phyloP scores from a whole-genome alignment of 306 rosid genomes.

The Vigna reflexopilosa region DNA sequence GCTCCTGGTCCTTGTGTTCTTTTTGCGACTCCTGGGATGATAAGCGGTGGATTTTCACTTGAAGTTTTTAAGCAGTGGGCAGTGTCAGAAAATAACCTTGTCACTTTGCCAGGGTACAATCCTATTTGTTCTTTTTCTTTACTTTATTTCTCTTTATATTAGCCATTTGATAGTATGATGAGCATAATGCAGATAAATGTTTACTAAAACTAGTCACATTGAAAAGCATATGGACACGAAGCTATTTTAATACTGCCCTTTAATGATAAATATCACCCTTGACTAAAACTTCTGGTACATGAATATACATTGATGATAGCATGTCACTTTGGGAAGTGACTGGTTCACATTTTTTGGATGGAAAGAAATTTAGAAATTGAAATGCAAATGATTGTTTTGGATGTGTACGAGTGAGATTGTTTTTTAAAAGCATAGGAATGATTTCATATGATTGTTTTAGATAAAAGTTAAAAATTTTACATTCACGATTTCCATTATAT shows the following conservation, averaged over 20 bases:
- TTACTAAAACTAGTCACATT: not conserved
- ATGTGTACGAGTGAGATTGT: constrained; percentile 6
- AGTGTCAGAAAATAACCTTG: constrained; percentile 79
- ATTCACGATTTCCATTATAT: not conserved
- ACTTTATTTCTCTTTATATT: constrained; percentile 16
- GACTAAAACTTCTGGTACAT: not conserved
- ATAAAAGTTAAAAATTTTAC: not conserved
- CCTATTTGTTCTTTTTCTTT: constrained; percentile 3
- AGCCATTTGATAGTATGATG: constrained; percentile 26
- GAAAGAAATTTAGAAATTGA: not conserved
- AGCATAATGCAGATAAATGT: constrained; percentile 26
- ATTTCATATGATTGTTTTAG: constrained; percentile 9
- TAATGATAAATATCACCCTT: not conserved
- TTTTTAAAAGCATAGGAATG: constrained; percentile 2
- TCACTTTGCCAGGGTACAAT: constrained; percentile 81
- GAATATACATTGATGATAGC: not conserved
- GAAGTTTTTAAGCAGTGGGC: constrained; percentile 98
- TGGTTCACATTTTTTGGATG: not conserved
- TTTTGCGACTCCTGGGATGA: constrained; percentile 98
- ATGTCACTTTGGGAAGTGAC: constrained; percentile 1
- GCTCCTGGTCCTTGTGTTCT: constrained; percentile 97
- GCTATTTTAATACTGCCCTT: constrained; percentile 8
- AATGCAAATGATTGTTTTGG: constrained; percentile 1
- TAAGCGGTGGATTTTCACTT: constrained; percentile 89
- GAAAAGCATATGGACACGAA: constrained; percentile 21